phyloP scores from a whole-genome alignment of 2,329 filamentous ascomycete genomes.

The Emergomyces orientalis region DNA sequence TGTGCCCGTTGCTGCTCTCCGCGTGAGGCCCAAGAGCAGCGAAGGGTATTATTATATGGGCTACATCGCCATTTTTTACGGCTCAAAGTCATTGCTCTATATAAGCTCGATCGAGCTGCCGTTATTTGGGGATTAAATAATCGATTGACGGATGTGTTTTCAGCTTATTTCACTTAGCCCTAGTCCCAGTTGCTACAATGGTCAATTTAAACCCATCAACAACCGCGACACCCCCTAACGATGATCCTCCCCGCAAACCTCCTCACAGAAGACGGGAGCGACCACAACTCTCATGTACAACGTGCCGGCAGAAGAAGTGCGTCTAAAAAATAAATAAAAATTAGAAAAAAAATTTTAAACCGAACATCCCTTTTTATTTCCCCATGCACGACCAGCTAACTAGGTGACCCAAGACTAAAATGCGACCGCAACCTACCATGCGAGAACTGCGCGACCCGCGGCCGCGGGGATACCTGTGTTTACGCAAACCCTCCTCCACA shows the following conservation, averaged over 20 bases:
- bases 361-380: not conserved
- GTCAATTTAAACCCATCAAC: not conserved
- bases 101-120: not conserved
- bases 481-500: conserved; percentile 40
- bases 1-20: not conserved
- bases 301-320: conserved; percentile 31
- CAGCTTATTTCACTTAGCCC: not conserved
- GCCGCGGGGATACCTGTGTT: conserved; percentile 47
- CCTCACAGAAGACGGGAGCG: conserved; percentile 27
- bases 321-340: not conserved
- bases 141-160: not conserved
- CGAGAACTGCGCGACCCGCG: conserved; percentile 48
- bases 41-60: not conserved
- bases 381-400: not conserved
- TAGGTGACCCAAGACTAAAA: conserved; percentile 36
- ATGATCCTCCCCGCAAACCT: not conserved
- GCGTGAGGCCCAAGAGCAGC: too few species aligned
- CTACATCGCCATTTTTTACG: not conserved
- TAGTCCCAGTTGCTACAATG: not conserved
- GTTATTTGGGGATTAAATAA: not conserved
- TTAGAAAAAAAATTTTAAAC: not conserved
- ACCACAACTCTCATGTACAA: conserved; percentile 29
- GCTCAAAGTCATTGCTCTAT: not conserved
- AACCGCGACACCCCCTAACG: not conserved
- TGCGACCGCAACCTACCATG: conserved; percentile 50